Evolutionary conservation across 768 basidiomycete genomes (phyloP).

Genomic region (Leucosporidium scottii): DNA sequence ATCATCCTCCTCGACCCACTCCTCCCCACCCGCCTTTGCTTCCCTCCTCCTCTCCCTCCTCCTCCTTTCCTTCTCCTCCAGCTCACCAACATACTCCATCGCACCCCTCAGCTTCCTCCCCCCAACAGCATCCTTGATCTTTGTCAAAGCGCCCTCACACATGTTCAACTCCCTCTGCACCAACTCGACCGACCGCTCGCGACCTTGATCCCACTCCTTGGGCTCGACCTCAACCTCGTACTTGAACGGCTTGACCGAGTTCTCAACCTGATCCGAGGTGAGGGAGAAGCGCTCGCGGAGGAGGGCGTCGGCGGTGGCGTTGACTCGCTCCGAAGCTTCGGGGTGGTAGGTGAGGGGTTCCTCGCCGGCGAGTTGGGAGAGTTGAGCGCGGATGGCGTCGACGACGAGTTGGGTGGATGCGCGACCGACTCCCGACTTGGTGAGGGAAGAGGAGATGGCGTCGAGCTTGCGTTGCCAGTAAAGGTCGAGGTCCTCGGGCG

Average conservation of each 20-base stretch:
- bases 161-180: conserved; percentile 75
- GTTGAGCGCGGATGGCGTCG: conserved; percentile 68
- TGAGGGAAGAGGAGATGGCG: conserved; percentile 82
- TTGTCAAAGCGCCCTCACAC: conserved; percentile 79
- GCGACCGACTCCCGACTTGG: conserved; percentile 90
- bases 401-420: conserved; percentile 91
- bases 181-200: conserved; percentile 64
- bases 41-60: conserved; percentile 32
- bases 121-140: conserved; percentile 81
- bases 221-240: conserved; percentile 93
- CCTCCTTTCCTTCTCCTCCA: conserved; percentile 60
- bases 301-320: conserved; percentile 87
- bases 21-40: conserved; percentile 29
- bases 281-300: conserved; percentile 84
- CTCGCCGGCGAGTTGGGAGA: conserved; percentile 76
- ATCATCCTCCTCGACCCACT: conserved; percentile 33
- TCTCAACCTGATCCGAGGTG: conserved; percentile 97
- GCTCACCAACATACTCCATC: conserved; percentile 67
- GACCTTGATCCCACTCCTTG: conserved; percentile 82
- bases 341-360: conserved; percentile 94
- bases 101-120: conserved; percentile 71
- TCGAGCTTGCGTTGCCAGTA: conserved; percentile 91
- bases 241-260: conserved; percentile 99
- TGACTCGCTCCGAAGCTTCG: conserved; percentile 74
- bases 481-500: conserved; percentile 38